phyloP scores from a whole-genome alignment of 2,329 filamentous ascomycete genomes.

The Aspergillus fructus region DNA sequence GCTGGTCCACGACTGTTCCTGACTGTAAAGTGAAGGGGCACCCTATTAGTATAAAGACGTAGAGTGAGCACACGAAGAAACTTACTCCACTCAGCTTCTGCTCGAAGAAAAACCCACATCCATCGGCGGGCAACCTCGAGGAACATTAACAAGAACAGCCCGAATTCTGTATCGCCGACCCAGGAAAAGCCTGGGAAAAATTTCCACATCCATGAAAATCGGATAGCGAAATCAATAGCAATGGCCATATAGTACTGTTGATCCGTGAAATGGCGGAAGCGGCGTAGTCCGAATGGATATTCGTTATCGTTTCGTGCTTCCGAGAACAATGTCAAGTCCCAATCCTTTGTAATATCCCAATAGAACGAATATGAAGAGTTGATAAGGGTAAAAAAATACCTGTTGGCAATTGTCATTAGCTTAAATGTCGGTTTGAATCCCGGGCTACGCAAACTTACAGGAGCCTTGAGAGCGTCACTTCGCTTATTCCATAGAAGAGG shows the following conservation, averaged over 20 bases:
- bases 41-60: conserved; percentile 17
- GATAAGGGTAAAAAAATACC: conserved; percentile 71
- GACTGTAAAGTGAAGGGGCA: conserved; percentile 36
- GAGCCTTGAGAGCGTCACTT: conserved; percentile 55
- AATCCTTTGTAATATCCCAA: conserved; percentile 96
- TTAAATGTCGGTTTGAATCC: background rate
- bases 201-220: conserved; percentile 90
- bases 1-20: conserved; percentile 56
- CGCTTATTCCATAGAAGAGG: conserved; percentile 51
- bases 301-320: conserved; percentile 59
- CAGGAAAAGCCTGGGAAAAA: conserved; percentile 78
- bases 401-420: conserved; percentile 36
- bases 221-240: conserved; percentile 71
- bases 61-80: conserved; percentile 13
- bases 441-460: conserved; percentile 43
- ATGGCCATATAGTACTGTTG: conserved; percentile 82
- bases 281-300: conserved; percentile 75
- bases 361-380: conserved; percentile 97
- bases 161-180: conserved; percentile 81
- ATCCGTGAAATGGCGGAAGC: conserved; percentile 70
- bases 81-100: conserved; percentile 89
- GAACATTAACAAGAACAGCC: conserved; percentile 83
- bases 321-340: conserved; percentile 85
- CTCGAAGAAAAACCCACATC: conserved; percentile 96
- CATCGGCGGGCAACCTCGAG: conserved; percentile 85